Percentiles rank a stretch among this genome's conserved stretches.
phyloP scores from a whole-genome alignment of 2,329 filamentous ascomycete species.

The Fusarium tuaranense region DNA sequence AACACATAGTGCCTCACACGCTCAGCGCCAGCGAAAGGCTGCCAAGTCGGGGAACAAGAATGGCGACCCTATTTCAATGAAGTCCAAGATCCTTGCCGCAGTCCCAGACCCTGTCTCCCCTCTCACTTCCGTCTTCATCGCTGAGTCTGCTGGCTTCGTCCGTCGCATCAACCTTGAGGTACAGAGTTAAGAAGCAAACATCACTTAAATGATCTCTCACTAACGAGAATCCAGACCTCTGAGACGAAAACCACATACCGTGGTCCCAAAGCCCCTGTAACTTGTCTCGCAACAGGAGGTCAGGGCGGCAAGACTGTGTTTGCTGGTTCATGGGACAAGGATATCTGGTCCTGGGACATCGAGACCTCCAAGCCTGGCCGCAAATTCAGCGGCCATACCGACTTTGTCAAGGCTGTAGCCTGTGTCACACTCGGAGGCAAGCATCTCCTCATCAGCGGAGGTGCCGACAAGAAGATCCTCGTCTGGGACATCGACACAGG shows the following conservation, averaged over 20 bases:
- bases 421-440: slow-evolving; percentile 70
- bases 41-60: slow-evolving; percentile 80
- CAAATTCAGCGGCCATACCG: slow-evolving; percentile 80
- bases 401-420: slow-evolving; percentile 90
- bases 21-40: slow-evolving; percentile 69
- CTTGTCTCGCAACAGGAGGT: slow-evolving; percentile 77
- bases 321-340: slow-evolving; percentile 95
- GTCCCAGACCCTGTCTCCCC: slow-evolving; percentile 73
- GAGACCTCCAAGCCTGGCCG: slow-evolving; percentile 64
- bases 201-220: not conserved
- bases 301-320: slow-evolving; percentile 72
- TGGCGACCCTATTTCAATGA: slow-evolving; percentile 83
- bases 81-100: slow-evolving; percentile 87
- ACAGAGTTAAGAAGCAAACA: slow-evolving; percentile 38
- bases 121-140: slow-evolving; percentile 75
- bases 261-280: slow-evolving; percentile 84
- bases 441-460: slow-evolving; percentile 77
- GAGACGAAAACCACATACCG: slow-evolving; percentile 64
- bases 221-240: slow-evolving; percentile 44
- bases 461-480: slow-evolving; percentile 82
- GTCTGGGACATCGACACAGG: slow-evolving; percentile 83
- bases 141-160: slow-evolving; percentile 87
- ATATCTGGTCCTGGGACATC: slow-evolving; percentile 86
- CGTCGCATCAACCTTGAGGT: slow-evolving; percentile 82
- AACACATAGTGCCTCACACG: slow-evolving; percentile 59